Base-by-base conservation (phyloP, 2,329 filamentous ascomycete species). In the Ophiostoma perfectum region DNA sequence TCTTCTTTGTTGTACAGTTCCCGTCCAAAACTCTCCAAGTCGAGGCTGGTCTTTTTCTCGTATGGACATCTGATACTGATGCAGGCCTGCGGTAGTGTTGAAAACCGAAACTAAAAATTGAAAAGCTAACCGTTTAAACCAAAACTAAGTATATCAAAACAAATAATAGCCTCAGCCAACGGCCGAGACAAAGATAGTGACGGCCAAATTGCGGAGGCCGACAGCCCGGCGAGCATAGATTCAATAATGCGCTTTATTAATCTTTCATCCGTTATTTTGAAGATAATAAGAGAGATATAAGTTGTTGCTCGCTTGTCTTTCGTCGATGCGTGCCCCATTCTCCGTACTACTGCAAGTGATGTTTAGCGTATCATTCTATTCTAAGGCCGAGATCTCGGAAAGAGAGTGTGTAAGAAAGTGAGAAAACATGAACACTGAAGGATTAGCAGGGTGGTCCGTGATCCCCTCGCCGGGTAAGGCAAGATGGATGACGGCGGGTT, bases 401-500 rank as follows among this genome's bases (percentile, higher is more conserved):
- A 49, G 47, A 49, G 18, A 49, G 18, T n/a, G 27, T 27, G 27
- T 27, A 27, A 27, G 27, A 27, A 27, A 27, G 27, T 27, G 27
- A 27, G 27, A 27, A 27, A 27, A 27, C 27, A 27, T 27, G 27
- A 27, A 27, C 27, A 27, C 27, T 27, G 27, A 27, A 27, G 27
- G 27, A 27, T 27, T 27, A 27, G 27, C 27, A 49, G 47, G 27
- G 14, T 62, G 58, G 58, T 62, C 58, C 60, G 38, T 63, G 58
- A 62, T n/a, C 58, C 58, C 27, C 9, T 8, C 27, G 16, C 16
- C 16, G 58, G 9, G 11, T 9, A 62, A 62, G 36, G 36, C 16
- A 63, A 63, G 60, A 63, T 63, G 62, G 62, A 12, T 44, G 62
- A 64, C 62, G 62, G 62, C 62, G 62, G 62, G 38, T 41, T 64